Evolutionary conservation across 306 rosid genomes (phyloP), one percentile per base, ranked within the genome.

Genomic region (Begonia loranthoides): DNA sequence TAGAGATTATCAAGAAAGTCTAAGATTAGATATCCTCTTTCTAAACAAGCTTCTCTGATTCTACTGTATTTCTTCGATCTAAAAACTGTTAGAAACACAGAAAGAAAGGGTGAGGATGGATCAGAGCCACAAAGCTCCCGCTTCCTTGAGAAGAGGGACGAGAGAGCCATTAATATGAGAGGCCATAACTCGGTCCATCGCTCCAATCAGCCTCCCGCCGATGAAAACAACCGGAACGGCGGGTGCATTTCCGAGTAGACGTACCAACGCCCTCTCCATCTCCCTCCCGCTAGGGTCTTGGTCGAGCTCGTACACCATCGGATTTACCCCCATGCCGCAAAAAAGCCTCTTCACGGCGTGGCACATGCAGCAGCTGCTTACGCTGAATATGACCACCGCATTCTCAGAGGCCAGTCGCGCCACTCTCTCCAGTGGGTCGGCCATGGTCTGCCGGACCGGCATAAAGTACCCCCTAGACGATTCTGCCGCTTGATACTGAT

Each of bases 341-440:
- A 89, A 80, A 6, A 89, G 54, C 73, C 95, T 70, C 78, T 89
- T 85, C 40, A 85, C 76, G 1, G 97, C 97, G 40, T 89, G 97
- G 61, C 97, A 89, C 97, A 89, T 89, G 60, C 97, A 89, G 56
- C 97, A 89, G 39, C 87, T 80, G 59, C 97, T 85, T 41, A 81
- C 13, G 62, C 97, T 85, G 76, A 89, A 89, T 61, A 89, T 76
- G 48, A 85, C 97, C 70, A 89, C 97, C 9, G 97, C 97, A 13
- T 68, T 84, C 74, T 85, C 94, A 1, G 94, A 67, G 1, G 94
- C 97, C 65, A 89, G 57, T 67, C 87, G 61, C 54, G 61, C 80
- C 59, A 89, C 82, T 14, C 89, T 49, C 61, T 84, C 95, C 59
- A 84, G 16, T 0, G 96, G 92, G 52, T 87, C 94, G 10, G 58